Evolutionary conservation across 257 asterid genomes (phyloP).

Genomic region (Solanum tarapatanum): DNA sequence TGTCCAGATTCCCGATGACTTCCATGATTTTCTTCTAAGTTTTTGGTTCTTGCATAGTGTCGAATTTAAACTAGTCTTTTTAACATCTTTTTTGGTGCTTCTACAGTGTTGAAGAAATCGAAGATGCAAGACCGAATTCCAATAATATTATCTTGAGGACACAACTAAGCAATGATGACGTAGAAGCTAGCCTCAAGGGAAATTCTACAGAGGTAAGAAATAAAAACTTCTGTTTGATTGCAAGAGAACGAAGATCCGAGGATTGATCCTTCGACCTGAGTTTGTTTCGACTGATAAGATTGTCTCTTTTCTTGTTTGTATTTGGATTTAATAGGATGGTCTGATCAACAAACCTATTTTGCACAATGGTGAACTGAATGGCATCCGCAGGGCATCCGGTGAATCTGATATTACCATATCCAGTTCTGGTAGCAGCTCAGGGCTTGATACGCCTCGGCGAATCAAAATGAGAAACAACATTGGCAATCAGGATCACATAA

Average conservation of each 20-base stretch:
- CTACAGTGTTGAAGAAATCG: slow-evolving; percentile 57
- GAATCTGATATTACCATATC: slow-evolving; percentile 83
- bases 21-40: neutral
- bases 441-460: slow-evolving; percentile 49
- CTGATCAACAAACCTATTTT: neutral
- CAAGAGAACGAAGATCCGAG: neutral
- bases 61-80: neutral
- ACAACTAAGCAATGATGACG: slow-evolving; percentile 33
- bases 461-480: slow-evolving; percentile 21
- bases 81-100: neutral
- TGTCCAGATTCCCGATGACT: neutral
- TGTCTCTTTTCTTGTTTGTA: neutral
- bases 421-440: slow-evolving; percentile 68
- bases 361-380: neutral
- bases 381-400: slow-evolving; percentile 38
- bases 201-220: slow-evolving; percentile 39
- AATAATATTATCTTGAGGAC: slow-evolving; percentile 57
- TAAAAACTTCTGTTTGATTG: neutral
- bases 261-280: neutral
- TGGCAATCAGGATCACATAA: slow-evolving; percentile 17
- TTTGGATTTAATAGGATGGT: neutral
- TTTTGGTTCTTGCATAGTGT: neutral
- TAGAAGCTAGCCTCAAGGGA: slow-evolving; percentile 22
- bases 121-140: slow-evolving; percentile 26
- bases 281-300: neutral